These are phyloP conservation scores for Calonectria pteridis DNA, from an alignment of 2,329 filamentous ascomycete genomes.

Conservation along the genomic window DNA sequence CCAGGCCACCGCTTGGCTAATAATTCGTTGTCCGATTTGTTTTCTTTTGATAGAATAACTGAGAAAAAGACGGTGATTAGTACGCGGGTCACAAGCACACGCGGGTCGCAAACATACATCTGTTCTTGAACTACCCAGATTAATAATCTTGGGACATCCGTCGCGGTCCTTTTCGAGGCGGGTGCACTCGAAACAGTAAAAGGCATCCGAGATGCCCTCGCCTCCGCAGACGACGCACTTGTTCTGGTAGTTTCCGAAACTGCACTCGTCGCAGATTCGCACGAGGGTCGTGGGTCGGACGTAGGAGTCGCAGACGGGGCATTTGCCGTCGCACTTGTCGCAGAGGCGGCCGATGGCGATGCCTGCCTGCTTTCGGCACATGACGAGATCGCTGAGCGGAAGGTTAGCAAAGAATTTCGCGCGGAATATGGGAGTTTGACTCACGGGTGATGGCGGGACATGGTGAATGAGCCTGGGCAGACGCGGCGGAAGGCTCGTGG, in stretches of 20 bases:
- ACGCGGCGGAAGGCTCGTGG: conserved; percentile 11
- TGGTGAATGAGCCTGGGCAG: conserved; percentile 55
- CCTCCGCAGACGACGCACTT: conserved; percentile 99
- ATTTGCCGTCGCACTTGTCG: conserved; percentile 99
- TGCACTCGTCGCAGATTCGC: conserved; percentile 99
- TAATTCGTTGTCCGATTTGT: conserved; percentile 71
- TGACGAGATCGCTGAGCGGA: conserved; percentile 84
- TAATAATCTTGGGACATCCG: conserved; percentile 99
- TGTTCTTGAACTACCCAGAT: conserved; percentile 93
- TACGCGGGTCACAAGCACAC: not conserved
- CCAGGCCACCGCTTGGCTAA: conserved; percentile 63
- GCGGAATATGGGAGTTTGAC: conserved; percentile 46
- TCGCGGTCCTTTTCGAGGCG: conserved; percentile 96
- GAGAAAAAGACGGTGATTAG: conserved; percentile 36
- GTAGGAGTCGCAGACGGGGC: conserved; percentile 98
- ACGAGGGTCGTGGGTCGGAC: conserved; percentile 97
- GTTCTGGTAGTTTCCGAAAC: conserved; percentile 99
- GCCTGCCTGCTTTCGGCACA: conserved; percentile 99
- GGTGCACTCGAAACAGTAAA: conserved; percentile 99
- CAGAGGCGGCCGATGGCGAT: conserved; percentile 98
- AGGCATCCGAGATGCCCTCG: conserved; percentile 97
- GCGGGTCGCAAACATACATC: conserved; percentile 71
- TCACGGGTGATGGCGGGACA: conserved; percentile 96
- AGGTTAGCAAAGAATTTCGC: conserved; percentile 42
- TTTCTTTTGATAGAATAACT: conserved; percentile 77